Evolutionary conservation across 192 early-diverging fungal species (phyloP), one percentile per base, ranked within the genome.

Genomic region (Entophlyctis luteolus): DNA sequence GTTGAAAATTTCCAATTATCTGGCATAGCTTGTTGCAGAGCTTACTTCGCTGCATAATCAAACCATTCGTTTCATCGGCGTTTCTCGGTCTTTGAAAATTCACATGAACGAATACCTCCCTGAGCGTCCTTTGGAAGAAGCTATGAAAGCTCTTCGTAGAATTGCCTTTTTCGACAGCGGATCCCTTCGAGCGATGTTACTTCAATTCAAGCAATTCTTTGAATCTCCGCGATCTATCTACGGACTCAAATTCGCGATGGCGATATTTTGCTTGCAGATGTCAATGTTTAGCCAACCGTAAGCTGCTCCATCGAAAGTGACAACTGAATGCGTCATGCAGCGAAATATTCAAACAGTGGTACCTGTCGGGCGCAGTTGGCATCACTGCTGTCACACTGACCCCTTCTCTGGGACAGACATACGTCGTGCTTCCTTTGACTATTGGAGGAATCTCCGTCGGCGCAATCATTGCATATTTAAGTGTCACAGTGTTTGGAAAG

Each of bases 371-470:
- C 3, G 20, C 46, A 4, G 2, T 62, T 34, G 35, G 20, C n/a
- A 48, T 29, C 4, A 35, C 62, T 49, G 18, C 62, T 31, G 68
- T 70, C 23, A 47, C 57, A 8, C 32, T 70, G 10, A 59, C 16
- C 1, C 68, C 68, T 4, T 60, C 56, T 23, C 29, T 70, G 48
- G 68, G 68, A 3, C 67, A 60, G 37, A 70, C 57, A 22, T 70
- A 70, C 32, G 25, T 49, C 29, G 48, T 23, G 20, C 36, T 70
- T 33, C 58, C 58, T 8, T 5, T 70, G 22, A 38, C 37, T 33
- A 35, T 70, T 23, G 16, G 14, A 10, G 68, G 56, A 27, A 37
- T 55, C 23, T 12, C 46, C 23, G 36, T 28, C 3, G 68, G 68
- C 6, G 25, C 68, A 10, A 23, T 49, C 16, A 8, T 58, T 10